These are phyloP conservation scores for Salix brachista DNA, from an alignment of 345 rosid species.

Conservation along the genomic window DNA sequence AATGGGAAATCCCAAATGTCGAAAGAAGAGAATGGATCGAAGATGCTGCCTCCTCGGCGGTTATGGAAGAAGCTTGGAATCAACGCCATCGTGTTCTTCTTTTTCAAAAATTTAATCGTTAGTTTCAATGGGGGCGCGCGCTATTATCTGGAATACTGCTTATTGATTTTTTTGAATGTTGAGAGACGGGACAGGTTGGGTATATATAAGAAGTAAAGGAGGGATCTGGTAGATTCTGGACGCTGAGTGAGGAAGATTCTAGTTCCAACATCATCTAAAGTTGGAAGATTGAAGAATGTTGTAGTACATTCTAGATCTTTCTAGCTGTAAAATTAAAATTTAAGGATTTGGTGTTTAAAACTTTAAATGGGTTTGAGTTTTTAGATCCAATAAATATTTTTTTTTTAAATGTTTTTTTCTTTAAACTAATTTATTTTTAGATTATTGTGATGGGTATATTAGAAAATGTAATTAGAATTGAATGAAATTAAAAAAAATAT, in stretches of 20 bases:
- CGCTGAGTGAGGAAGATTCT: not conserved
- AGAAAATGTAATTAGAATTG: too few species aligned
- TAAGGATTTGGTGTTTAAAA: too few species aligned
- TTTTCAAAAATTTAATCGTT: too few species aligned
- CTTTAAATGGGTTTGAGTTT: too few species aligned
- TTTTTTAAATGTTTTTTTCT: too few species aligned
- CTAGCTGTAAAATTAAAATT: not conserved
- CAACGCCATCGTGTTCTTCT: not conserved
- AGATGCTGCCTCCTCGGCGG: not conserved
- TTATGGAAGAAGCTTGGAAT: slow-evolving; percentile 2
- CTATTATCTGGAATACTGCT: not conserved
- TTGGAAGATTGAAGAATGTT: not conserved
- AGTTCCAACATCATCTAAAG: not conserved
- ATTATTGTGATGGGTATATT: too few species aligned
- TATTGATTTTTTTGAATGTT: not conserved
- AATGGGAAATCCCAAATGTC: slow-evolving; percentile 9
- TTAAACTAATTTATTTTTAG: too few species aligned
- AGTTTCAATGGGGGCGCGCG: too few species aligned
- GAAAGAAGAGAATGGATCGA: slow-evolving; percentile 6
- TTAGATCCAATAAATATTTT: too few species aligned
- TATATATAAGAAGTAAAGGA: not conserved
- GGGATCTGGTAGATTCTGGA: not conserved
- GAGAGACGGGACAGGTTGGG: not conserved
- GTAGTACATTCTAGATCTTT: not conserved
- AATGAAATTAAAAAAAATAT: too few species aligned